phyloP scores from a whole-genome alignment of 176 grass and related monocot species.

The Elymus sibiricus region DNA sequence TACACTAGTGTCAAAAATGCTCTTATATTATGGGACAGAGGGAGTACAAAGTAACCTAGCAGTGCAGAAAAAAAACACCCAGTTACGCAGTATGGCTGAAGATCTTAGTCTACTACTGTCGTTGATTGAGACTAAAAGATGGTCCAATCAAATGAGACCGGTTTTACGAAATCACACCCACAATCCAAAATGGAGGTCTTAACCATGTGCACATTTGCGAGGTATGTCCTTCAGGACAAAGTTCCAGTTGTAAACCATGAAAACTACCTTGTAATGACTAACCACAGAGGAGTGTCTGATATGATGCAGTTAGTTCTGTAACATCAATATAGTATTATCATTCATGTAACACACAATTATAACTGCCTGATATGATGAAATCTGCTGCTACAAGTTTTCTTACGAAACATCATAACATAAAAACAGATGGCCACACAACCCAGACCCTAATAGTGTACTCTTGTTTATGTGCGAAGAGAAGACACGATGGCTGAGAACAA shows the following conservation, averaged over 20 bases:
- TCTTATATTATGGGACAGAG: too few relatives aligned
- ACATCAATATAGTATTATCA: too few relatives aligned
- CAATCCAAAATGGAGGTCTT: not conserved
- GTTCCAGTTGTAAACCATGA: not conserved
- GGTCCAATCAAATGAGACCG: not conserved
- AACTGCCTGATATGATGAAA: too few relatives aligned
- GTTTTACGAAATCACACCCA: not conserved
- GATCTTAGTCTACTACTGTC: not conserved
- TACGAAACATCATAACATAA: not conserved
- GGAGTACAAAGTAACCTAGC: not conserved
- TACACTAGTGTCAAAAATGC: too few relatives aligned
- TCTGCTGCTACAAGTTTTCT: too few relatives aligned
- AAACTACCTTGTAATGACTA: too few relatives aligned
- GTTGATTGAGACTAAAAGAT: not conserved
- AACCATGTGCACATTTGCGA: not conserved
- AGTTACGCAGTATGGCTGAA: not conserved
- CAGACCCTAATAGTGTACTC: not conserved
- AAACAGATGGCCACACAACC: not conserved
- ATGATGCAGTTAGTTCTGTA: too few relatives aligned
- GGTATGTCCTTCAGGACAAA: not conserved
- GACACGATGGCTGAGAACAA: not conserved
- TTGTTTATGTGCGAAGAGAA: not conserved
- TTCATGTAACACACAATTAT: too few relatives aligned
- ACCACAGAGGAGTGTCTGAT: too few relatives aligned
- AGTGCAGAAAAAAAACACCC: not conserved